Conservation (phyloP, 257 asterid genomes). For the Capsicum baccatum region DNA sequence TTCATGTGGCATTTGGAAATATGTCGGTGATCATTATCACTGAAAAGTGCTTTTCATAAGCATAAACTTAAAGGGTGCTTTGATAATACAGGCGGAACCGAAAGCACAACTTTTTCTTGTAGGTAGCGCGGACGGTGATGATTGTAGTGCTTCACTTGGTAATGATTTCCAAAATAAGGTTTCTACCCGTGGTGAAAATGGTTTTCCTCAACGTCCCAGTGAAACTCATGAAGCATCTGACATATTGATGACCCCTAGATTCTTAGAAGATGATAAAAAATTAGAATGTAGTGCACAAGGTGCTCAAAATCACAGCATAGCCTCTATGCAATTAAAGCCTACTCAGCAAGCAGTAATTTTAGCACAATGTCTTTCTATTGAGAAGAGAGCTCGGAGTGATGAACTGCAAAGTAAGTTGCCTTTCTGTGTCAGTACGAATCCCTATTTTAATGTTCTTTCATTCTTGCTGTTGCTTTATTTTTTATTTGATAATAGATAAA, state of each 20-base stretch:
- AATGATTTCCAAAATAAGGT: slow-evolving; percentile 34
- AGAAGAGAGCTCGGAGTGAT: slow-evolving; percentile 73
- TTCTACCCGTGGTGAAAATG: slow-evolving; percentile 39
- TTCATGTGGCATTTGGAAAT: slow-evolving; percentile 26
- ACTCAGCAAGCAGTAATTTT: slow-evolving; percentile 82
- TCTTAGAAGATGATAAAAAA: slow-evolving; percentile 51
- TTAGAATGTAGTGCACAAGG: slow-evolving; percentile 44
- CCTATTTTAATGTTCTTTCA: slow-evolving; percentile 16
- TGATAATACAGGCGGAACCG: slow-evolving; percentile 71
- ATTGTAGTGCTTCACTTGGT: slow-evolving; percentile 35
- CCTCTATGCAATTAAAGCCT: slow-evolving; percentile 59
- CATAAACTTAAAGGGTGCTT: slow-evolving; percentile 8
- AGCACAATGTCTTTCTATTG: slow-evolving; percentile 71
- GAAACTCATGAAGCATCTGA: slow-evolving; percentile 80
- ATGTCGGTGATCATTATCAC: slow-evolving; percentile 8
- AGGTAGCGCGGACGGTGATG: slow-evolving; percentile 47
- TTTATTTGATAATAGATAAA: slow-evolving; percentile 7
- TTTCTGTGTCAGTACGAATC: slow-evolving; percentile 1
- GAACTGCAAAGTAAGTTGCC: slow-evolving; percentile 71
- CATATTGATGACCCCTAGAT: slow-evolving; percentile 76
- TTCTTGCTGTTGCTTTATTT: slow-evolving; percentile 3
- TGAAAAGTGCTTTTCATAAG: background rate
- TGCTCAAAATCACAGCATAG: slow-evolving; percentile 43
- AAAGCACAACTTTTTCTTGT: slow-evolving; percentile 78
- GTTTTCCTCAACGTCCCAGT: slow-evolving; percentile 47